phyloP scores from a whole-genome alignment of 371 early-diverging fungal species.

The Capillidium heterosporum region DNA sequence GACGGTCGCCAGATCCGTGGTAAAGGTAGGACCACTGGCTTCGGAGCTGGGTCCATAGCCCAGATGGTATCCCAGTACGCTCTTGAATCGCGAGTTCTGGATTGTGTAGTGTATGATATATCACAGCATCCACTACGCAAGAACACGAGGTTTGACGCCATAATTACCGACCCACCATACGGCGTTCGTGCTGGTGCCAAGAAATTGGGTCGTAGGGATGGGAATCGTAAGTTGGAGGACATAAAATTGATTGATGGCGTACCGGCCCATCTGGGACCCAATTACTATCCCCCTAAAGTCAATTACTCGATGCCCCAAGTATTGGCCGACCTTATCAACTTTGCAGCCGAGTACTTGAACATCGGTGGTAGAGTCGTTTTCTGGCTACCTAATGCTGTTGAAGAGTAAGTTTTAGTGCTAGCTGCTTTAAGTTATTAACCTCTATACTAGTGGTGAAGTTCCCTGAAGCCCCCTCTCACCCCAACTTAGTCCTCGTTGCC shows the following conservation, averaged over 20 bases:
- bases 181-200: conserved; percentile 96
- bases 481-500: conserved; percentile 53
- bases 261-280: conserved; percentile 28
- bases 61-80: conserved; percentile 76
- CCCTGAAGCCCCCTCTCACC: conserved; percentile 54
- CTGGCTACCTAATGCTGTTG: conserved; percentile 87
- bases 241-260: conserved; percentile 38
- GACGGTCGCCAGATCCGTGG: conserved; percentile 95
- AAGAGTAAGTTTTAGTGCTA: conserved; percentile 30
- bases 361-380: conserved; percentile 84
- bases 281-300: conserved; percentile 70
- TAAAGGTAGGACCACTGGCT: conserved; percentile 13
- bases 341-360: conserved; percentile 60
- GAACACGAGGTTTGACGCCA: conserved; percentile 58
- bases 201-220: conserved; percentile 57
- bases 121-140: conserved; percentile 76
- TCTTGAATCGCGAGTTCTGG: conserved; percentile 50
- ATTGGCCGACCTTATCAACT: conserved; percentile 57
- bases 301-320: conserved; percentile 91
- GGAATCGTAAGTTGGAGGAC: conserved; percentile 26
- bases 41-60: conserved; percentile 28
- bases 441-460: too few species aligned
- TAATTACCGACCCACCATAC: conserved; percentile 84
- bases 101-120: conserved; percentile 70
- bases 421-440: background rate